phyloP scores from a whole-genome alignment of 495 filamentous ascomycete species.

The Jackrogersella multiformis region DNA sequence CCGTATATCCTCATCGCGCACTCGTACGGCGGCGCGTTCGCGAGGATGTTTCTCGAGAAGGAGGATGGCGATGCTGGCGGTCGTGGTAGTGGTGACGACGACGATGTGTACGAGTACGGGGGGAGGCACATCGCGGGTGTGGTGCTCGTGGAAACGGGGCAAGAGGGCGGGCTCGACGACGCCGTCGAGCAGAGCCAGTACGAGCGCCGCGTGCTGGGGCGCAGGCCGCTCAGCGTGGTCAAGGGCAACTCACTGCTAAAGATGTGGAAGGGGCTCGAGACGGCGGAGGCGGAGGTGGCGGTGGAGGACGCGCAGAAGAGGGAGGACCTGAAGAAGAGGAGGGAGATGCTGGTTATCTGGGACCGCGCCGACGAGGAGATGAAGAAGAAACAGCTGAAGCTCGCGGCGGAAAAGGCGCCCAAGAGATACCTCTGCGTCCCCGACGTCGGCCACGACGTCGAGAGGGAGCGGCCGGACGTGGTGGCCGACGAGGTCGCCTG shows the following conservation, averaged over 20 bases:
- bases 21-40: slow-evolving; percentile 63
- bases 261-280: slow-evolving; percentile 31
- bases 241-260: slow-evolving; percentile 33
- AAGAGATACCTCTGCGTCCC: slow-evolving; percentile 52
- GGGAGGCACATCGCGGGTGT: slow-evolving; percentile 20
- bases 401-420: slow-evolving; percentile 42
- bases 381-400: slow-evolving; percentile 56
- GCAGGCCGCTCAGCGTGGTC: slow-evolving; percentile 47
- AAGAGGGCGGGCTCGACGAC: slow-evolving; percentile 52
- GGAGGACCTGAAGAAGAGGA: slow-evolving; percentile 5
- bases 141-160: slow-evolving; percentile 51
- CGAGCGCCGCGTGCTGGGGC: slow-evolving; percentile 43
- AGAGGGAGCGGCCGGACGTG: slow-evolving; percentile 57
- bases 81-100: background rate
- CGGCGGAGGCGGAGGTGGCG: slow-evolving; percentile 5
- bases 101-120: background rate
- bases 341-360: slow-evolving; percentile 50
- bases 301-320: slow-evolving; percentile 4
- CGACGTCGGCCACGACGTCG: slow-evolving; percentile 62
- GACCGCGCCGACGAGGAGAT: slow-evolving; percentile 51
- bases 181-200: slow-evolving; percentile 56
- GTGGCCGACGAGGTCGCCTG: slow-evolving; percentile 58
- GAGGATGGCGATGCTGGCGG: background rate
- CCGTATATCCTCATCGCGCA: slow-evolving; percentile 61
- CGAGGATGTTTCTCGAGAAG: slow-evolving; percentile 53